A percentile compares a stretch with the other conserved stretches of the same genome.
These are phyloP conservation scores for Penicillium riverlandense DNA, from an alignment of 495 filamentous ascomycete genomes.

Conservation along the genomic window DNA sequence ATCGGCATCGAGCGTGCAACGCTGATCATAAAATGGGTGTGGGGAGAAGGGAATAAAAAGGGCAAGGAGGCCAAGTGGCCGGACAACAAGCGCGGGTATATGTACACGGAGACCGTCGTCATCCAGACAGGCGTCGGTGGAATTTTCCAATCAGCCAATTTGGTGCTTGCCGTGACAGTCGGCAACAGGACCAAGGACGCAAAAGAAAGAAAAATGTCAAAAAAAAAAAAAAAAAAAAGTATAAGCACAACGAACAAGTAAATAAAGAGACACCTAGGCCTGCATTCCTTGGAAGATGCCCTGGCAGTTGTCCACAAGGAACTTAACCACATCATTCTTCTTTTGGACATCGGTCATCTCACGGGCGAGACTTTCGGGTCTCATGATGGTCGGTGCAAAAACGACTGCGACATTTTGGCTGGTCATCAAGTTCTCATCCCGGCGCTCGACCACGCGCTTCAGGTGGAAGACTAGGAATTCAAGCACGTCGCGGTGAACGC, in stretches of 20 bases:
- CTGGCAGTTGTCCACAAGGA: constrained; percentile 79
- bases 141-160: too few species aligned
- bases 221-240: constrained; percentile 17
- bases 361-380: constrained; percentile 75
- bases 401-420: constrained; percentile 93
- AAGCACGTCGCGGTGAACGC: constrained; percentile 76
- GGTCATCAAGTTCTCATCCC: constrained; percentile 87
- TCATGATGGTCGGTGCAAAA: constrained; percentile 96
- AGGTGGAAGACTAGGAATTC: constrained; percentile 95
- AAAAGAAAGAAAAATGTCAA: constrained; percentile 37
- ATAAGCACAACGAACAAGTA: not conserved
- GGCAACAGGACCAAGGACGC: constrained; percentile 8
- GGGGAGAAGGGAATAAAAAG: not conserved
- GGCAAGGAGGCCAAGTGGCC: constrained; percentile 3
- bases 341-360: constrained; percentile 95
- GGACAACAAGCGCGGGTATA: constrained; percentile 10
- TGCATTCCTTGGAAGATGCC: constrained; percentile 59
- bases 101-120: constrained; percentile 9
- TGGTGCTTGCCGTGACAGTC: not conserved
- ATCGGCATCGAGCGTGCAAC: constrained; percentile 20
- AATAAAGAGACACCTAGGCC: constrained; percentile 1
- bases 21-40: constrained; percentile 18
- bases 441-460: constrained; percentile 73
- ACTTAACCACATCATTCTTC: constrained; percentile 86
- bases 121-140: not conserved